Base-by-base conservation (phyloP, 2,329 filamentous ascomycete species). In the Lecanicillium sp. region DNA sequence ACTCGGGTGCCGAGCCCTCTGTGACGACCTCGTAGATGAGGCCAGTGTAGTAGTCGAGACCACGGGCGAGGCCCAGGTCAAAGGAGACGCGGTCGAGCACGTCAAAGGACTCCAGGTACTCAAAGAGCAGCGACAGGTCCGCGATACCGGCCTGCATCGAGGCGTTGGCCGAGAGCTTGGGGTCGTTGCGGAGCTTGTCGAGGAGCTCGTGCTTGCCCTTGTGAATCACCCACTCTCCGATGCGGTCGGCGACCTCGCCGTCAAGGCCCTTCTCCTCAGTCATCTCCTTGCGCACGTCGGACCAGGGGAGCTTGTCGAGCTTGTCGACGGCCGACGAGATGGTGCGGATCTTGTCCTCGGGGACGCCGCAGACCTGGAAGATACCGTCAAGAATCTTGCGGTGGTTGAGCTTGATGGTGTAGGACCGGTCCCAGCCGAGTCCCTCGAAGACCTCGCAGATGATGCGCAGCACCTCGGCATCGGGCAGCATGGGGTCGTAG, bases 291-390 rank as follows among this genome's bases (percentile, higher is more conserved):
- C 84, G 83, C 45, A 96, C 91, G 54, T 95, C 90, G 26, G 78
- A 78, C 91, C 90, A 96, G 1, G 90, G 86, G 61, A 84, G 73
- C 72, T 97, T 97, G 68, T 96, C 91, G 47, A 97, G 74, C 73
- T 97, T 97, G 72, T 97, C 91, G 39, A 97, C 90, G 2, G 91
- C 90, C 20, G 87, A 93, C 32, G 86, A 93, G 60, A 96, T 96
- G 24, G 86, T 81, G 48, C 91, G 81, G 56, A 95, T 87, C 74
- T 94, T 90, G 49, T 95, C 86, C 50, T 79, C 72, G 2, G 90
- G 87, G 14, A 95, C 88, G 54, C 89, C 88, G 58, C 86, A 89
- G 17, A 91, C 86, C 62, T 87, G 78, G 66, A 95, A 94, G 53
- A 94, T 77, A 46, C 88, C 89, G 59, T 94, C 88, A 12, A 95